Evolutionary conservation across 2,329 filamentous ascomycete genomes (phyloP), one percentile per base, ranked within the genome.

Genomic region (Pyrenochaeta sp.): DNA sequence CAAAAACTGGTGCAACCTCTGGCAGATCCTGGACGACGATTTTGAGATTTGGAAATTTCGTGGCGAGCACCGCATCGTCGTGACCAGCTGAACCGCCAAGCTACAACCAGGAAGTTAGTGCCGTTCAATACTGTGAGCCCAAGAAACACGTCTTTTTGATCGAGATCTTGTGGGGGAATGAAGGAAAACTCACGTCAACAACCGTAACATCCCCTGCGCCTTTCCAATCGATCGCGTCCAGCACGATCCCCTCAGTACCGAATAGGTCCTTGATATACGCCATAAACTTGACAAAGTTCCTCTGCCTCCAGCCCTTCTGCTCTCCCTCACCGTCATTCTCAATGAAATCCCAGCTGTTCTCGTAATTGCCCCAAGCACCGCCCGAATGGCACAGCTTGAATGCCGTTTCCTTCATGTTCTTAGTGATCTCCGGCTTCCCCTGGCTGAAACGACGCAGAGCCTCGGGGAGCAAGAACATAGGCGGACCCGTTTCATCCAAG

Each of bases 201-300:
- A 75, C 66, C 0, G 60, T 68, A 7, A 60, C 65, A 2, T 69
- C 51, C 0, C 72, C 72, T 0, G 58, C 61, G 2, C 59, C 61
- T 19, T 66, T 58, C 72, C 72, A 75, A 39, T 75, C 72, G 22
- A 66, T 43, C 1, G 67, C 64, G 2, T 72, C 59, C 8, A 71
- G 57, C 2, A 75, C 58, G 9, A 74, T 62, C 7, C 59, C 56
- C 28, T 73, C 67, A 0, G 70, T 70, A 2, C 65, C 61, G 46
- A 76, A 75, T 15, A 75, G 58, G 9, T 75, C 73, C 50, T 75
- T 73, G 30, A 74, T 64, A 44, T 74, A 76, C 25, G 57, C 59
- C 74, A 77, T 77, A 47, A 72, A 76, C 44, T 64, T 67, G 36
- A 68, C 68, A 53, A 73, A 77, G 19, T 69, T 73, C 43, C 67